Evolutionary conservation across 345 rosid genomes (phyloP).

Genomic region (Camelina hispida): DNA sequence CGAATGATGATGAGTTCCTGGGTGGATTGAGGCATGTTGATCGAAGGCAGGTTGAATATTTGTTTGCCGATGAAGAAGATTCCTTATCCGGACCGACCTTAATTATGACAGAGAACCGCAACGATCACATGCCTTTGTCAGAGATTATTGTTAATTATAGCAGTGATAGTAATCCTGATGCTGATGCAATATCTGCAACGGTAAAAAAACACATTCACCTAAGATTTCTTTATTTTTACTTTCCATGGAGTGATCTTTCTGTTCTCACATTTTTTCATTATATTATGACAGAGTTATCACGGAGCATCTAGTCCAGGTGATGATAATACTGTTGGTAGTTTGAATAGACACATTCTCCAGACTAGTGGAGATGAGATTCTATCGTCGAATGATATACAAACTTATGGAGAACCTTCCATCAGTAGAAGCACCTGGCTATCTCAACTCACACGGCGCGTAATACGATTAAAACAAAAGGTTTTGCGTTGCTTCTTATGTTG

Average conservation of each 20-base stretch:
- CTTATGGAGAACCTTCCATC: background rate
- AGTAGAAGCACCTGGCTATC: too few relatives aligned
- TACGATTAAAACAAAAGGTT: too few relatives aligned
- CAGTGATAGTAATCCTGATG: slow-evolving; percentile 9
- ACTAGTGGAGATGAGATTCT: background rate
- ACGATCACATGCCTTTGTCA: slow-evolving; percentile 8
- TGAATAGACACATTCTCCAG: background rate
- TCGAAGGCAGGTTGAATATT: background rate
- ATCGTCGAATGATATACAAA: background rate
- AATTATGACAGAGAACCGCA: slow-evolving; percentile 1
- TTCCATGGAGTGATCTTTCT: background rate
- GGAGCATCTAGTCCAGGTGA: slow-evolving; percentile 1
- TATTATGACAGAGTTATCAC: slow-evolving; percentile 1
- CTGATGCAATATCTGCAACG: slow-evolving; percentile 1
- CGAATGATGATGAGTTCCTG: background rate
- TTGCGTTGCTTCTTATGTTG: too few relatives aligned
- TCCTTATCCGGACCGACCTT: too few relatives aligned
- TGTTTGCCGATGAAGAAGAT: background rate
- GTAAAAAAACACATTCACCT: background rate
- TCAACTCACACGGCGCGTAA: too few relatives aligned
- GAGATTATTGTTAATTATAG: slow-evolving; percentile 9
- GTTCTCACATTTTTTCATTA: background rate
- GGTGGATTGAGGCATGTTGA: background rate
- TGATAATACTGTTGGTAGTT: slow-evolving; percentile 15
- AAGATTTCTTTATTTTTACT: background rate